phyloP scores from a whole-genome alignment of 306 rosid genomes.

The Castanea mollissima region DNA sequence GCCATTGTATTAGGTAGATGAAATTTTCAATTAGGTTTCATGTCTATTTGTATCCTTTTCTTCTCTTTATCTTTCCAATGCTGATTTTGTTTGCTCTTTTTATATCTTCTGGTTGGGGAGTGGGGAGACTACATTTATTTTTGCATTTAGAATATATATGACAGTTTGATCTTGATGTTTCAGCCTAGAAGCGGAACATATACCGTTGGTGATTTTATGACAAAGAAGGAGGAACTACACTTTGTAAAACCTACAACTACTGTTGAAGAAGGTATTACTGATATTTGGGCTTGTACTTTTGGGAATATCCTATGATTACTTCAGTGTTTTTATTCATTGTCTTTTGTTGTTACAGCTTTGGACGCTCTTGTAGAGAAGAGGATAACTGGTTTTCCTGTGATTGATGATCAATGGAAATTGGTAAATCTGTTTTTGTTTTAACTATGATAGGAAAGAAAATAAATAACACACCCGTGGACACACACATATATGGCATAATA shows the following conservation, averaged over 20 bases:
- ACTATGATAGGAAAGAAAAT: background rate
- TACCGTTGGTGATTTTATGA: slow-evolving; percentile 88
- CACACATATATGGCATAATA: background rate
- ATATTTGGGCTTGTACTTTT: background rate
- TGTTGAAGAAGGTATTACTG: slow-evolving; percentile 70
- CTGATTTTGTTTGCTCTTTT: background rate
- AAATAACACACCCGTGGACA: too few species aligned
- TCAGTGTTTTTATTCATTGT: background rate
- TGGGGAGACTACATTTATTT: background rate
- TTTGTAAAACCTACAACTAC: slow-evolving; percentile 73
- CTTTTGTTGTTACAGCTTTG: slow-evolving; percentile 50
- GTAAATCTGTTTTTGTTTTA: slow-evolving; percentile 32
- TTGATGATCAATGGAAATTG: slow-evolving; percentile 91
- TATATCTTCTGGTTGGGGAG: background rate
- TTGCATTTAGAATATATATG: background rate
- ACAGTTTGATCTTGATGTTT: background rate
- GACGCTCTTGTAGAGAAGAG: slow-evolving; percentile 74
- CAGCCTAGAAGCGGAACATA: slow-evolving; percentile 57
- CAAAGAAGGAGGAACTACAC: slow-evolving; percentile 54
- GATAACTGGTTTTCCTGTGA: slow-evolving; percentile 89
- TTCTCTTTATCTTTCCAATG: background rate
- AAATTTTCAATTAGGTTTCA: background rate
- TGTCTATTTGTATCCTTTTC: background rate
- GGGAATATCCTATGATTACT: background rate
- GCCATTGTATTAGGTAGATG: background rate